Evolutionary conservation across 139 green algal species (phyloP).

Genomic region (Coelastrella sp.): DNA sequence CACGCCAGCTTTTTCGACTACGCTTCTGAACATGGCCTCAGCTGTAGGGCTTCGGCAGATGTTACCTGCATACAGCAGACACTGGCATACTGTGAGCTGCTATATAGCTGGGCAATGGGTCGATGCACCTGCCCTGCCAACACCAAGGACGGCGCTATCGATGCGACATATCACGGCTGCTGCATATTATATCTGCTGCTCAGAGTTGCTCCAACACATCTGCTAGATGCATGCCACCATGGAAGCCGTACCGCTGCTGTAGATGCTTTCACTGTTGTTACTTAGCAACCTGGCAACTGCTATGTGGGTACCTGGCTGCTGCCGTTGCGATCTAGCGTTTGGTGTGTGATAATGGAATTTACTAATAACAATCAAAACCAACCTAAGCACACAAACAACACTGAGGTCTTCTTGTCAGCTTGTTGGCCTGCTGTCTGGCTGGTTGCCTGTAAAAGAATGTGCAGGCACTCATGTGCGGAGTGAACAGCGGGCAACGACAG

Average conservation of each 20-base stretch:
- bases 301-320: neutral
- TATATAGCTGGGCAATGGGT: too few species aligned
- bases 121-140: neutral
- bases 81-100: too few species aligned
- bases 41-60: constrained; percentile 95
- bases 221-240: too few species aligned
- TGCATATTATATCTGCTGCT: neutral
- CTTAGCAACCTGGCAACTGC: neutral
- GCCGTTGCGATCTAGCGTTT: neutral
- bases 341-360: neutral
- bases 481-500: too few species aligned
- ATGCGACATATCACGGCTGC: neutral
- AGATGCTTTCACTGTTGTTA: too few species aligned
- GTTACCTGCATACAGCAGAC: constrained; percentile 74
- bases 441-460: neutral
- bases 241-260: too few species aligned
- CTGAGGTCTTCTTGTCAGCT: constrained; percentile 49
- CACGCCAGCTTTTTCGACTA: constrained; percentile 82
- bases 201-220: too few species aligned
- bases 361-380: neutral
- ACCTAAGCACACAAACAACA: constrained; percentile 88
- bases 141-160: neutral
- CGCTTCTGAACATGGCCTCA: constrained; percentile 90
- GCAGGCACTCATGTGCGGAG: neutral
- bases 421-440: neutral